Evolutionary conservation across 2,329 filamentous ascomycete genomes (phyloP).

Genomic region (Sporothrix globosa): DNA sequence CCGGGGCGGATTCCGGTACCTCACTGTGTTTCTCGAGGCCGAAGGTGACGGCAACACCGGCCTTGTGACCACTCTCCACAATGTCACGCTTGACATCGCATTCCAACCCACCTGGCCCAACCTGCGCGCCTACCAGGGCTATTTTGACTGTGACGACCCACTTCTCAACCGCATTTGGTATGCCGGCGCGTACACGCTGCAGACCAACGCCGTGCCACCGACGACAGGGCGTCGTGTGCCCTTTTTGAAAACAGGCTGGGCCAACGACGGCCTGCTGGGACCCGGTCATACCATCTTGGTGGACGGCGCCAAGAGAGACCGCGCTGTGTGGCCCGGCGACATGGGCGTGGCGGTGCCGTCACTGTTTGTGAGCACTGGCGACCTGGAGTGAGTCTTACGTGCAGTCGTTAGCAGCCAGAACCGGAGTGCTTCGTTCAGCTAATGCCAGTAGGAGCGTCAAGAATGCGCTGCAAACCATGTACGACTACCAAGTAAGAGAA

Average conservation of each 20-base stretch:
- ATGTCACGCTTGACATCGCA: slow-evolving; percentile 43
- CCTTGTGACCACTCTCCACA: slow-evolving; percentile 42
- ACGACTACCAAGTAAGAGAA: slow-evolving; percentile 42
- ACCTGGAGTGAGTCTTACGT: slow-evolving; percentile 45
- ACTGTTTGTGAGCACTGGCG: slow-evolving; percentile 55
- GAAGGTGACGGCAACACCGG: background rate
- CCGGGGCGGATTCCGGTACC: slow-evolving; percentile 58
- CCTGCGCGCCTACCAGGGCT: slow-evolving; percentile 57
- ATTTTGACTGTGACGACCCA: slow-evolving; percentile 55
- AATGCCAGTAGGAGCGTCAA: slow-evolving; percentile 43
- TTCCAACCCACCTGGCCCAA: slow-evolving; percentile 52
- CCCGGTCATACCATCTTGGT: slow-evolving; percentile 41
- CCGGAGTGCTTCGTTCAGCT: background rate
- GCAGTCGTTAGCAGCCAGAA: too few relatives aligned
- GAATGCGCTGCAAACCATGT: slow-evolving; percentile 51
- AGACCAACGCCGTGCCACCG: slow-evolving; percentile 44
- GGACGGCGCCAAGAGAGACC: slow-evolving; percentile 34
- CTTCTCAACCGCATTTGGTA: slow-evolving; percentile 60
- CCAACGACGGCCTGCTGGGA: slow-evolving; percentile 43
- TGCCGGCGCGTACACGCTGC: slow-evolving; percentile 52
- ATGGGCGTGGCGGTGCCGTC: slow-evolving; percentile 57
- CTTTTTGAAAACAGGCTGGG: slow-evolving; percentile 49
- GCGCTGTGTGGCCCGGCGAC: slow-evolving; percentile 33
- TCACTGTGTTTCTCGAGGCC: slow-evolving; percentile 49
- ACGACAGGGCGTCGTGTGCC: slow-evolving; percentile 42